Evolutionary conservation across 371 early-diverging fungal genomes (phyloP).

Genomic region (Capniomyces stellatus): DNA sequence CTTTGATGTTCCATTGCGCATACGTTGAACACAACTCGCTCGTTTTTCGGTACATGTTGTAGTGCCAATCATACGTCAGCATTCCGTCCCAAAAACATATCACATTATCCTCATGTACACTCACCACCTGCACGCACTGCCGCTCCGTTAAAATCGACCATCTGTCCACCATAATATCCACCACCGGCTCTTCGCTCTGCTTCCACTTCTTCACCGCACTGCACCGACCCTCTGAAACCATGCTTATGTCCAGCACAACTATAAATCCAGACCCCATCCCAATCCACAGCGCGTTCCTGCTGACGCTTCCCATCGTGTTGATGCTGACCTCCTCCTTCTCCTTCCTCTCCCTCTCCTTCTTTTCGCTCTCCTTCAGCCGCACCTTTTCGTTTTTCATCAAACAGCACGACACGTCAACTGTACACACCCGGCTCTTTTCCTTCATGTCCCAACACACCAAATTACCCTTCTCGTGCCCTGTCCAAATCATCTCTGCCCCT

Average conservation of each 20-base stretch:
- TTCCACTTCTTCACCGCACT: constrained; percentile 15
- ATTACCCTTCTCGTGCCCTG: background rate
- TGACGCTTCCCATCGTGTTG: background rate
- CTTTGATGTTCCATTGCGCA: constrained; percentile 12
- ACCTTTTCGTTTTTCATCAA: background rate
- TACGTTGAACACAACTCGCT: constrained; percentile 5
- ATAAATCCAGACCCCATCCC: background rate
- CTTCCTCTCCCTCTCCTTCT: too few species aligned
- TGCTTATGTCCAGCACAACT: background rate
- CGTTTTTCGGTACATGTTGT: constrained; percentile 12
- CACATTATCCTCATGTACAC: constrained; percentile 16
- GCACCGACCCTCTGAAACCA: constrained; percentile 5
- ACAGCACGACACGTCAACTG: too few species aligned
- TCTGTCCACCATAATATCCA: constrained; percentile 19
- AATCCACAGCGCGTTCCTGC: background rate
- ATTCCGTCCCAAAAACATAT: constrained; percentile 24
- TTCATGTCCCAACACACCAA: too few species aligned
- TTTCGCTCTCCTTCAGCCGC: too few species aligned
- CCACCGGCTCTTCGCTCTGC: constrained; percentile 6
- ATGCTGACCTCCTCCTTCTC: background rate
- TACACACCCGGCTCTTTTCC: too few species aligned
- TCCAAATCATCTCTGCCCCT: background rate
- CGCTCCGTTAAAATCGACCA: constrained; percentile 17
- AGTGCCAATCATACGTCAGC: constrained; percentile 12
- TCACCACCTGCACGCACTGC: constrained; percentile 16